phyloP scores from a whole-genome alignment of 192 early-diverging fungal genomes.

The Coemansia sp. region DNA sequence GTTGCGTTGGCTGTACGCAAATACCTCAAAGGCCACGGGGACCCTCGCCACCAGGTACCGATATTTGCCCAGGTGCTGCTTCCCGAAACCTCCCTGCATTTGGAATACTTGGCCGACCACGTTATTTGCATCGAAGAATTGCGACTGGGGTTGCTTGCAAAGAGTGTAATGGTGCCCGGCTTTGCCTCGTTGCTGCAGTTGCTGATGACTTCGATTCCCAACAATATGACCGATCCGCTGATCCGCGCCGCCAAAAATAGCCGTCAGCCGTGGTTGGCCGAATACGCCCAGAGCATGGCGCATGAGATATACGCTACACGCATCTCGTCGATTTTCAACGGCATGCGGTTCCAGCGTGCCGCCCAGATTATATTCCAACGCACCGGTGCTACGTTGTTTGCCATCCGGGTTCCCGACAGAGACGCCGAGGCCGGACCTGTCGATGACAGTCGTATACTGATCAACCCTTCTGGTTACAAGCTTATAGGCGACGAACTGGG shows the following conservation, averaged over 20 bases:
- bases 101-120: constrained; percentile 70
- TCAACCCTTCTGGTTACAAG: constrained; percentile 63
- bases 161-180: constrained; percentile 68
- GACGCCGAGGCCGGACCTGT: not conserved
- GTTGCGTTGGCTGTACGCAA: constrained; percentile 70
- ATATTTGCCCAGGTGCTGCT: constrained; percentile 65
- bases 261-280: constrained; percentile 56
- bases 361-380: constrained; percentile 60
- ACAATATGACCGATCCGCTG: constrained; percentile 47
- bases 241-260: constrained; percentile 25
- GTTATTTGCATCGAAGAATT: constrained; percentile 74
- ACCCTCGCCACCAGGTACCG: constrained; percentile 19
- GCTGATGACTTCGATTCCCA: constrained; percentile 66
- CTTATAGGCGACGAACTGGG: constrained; percentile 63
- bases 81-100: constrained; percentile 70
- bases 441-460: constrained; percentile 32
- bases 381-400: constrained; percentile 64
- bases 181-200: constrained; percentile 69
- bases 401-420: constrained; percentile 41
- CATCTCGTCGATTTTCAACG: constrained; percentile 51
- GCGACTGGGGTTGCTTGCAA: constrained; percentile 67
- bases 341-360: constrained; percentile 58
- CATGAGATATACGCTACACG: constrained; percentile 67
- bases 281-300: constrained; percentile 61
- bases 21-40: constrained; percentile 48